Evolutionary conservation across 148 eudicot species (phyloP).

Genomic region (Spergularia bocconei): DNA sequence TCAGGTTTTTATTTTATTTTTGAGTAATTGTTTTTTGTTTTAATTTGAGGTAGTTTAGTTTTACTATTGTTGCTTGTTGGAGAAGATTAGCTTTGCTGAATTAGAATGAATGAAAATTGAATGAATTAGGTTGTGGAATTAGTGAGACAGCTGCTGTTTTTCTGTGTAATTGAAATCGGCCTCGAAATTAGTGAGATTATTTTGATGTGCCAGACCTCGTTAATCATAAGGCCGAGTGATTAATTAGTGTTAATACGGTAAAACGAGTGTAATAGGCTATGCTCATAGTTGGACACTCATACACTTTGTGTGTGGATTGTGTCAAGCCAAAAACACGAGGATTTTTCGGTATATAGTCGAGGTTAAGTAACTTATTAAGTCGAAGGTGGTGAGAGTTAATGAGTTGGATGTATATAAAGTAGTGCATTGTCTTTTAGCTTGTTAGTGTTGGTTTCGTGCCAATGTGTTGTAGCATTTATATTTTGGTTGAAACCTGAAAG

Average conservation of each 20-base stretch:
- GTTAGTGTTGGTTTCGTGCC: neutral
- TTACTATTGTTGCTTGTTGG: neutral
- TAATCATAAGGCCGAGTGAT: too few species aligned
- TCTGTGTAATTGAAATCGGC: neutral
- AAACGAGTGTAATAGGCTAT: too few species aligned
- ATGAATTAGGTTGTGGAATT: neutral
- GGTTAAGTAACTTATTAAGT: neutral
- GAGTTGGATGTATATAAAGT: neutral
- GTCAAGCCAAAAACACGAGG: too few species aligned
- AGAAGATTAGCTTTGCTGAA: neutral
- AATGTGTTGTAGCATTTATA: neutral
- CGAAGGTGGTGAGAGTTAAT: neutral
- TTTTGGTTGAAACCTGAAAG: neutral
- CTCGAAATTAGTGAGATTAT: neutral
- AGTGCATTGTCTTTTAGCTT: neutral
- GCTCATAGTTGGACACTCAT: too few species aligned
- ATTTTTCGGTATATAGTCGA: too few species aligned
- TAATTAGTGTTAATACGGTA: too few species aligned
- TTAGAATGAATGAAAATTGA: neutral
- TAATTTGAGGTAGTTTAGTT: neutral
- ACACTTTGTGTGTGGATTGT: too few species aligned
- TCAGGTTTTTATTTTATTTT: slow-evolving; percentile 31
- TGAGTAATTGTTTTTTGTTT: neutral
- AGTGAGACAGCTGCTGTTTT: neutral
- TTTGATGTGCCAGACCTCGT: neutral